Evolutionary conservation across 768 basidiomycete species (phyloP).

Genomic region (Solioccasus polychromus): DNA sequence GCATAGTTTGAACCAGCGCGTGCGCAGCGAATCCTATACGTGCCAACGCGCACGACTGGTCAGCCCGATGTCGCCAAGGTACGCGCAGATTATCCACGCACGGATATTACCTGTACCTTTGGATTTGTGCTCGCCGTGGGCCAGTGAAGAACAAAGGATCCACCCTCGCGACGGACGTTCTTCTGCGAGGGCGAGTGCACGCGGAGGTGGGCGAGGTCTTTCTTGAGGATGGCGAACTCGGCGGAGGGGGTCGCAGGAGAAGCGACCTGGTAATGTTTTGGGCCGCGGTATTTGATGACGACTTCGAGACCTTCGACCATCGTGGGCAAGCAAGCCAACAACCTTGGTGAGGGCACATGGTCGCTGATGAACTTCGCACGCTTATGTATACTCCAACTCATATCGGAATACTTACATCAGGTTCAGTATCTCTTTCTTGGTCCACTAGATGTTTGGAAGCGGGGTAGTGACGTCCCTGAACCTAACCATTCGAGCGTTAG

Average conservation of each 20-base stretch:
- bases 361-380: no score
- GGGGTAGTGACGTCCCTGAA: no score
- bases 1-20: constrained; percentile 25
- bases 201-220: constrained; percentile 29
- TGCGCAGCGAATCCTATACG: constrained; percentile 21
- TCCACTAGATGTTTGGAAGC: no score
- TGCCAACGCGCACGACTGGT: neutral
- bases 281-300: constrained; percentile 21
- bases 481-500: no score
- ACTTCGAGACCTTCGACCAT: constrained; percentile 27
- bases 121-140: constrained; percentile 7
- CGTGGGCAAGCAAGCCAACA: no score
- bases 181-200: constrained; percentile 28
- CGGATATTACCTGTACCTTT: constrained; percentile 2
- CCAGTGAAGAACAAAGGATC: constrained; percentile 28
- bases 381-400: no score
- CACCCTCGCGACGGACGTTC: constrained; percentile 21
- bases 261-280: constrained; percentile 15
- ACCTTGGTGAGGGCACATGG: no score
- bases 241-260: constrained; percentile 9
- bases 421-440: no score
- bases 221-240: constrained; percentile 23
- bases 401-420: no score
- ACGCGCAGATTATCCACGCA: constrained; percentile 6
- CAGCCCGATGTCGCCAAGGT: neutral